Evolutionary conservation across 495 filamentous ascomycete genomes (phyloP), one percentile per base, ranked within the genome.

Genomic region (Trichoderma virens): DNA sequence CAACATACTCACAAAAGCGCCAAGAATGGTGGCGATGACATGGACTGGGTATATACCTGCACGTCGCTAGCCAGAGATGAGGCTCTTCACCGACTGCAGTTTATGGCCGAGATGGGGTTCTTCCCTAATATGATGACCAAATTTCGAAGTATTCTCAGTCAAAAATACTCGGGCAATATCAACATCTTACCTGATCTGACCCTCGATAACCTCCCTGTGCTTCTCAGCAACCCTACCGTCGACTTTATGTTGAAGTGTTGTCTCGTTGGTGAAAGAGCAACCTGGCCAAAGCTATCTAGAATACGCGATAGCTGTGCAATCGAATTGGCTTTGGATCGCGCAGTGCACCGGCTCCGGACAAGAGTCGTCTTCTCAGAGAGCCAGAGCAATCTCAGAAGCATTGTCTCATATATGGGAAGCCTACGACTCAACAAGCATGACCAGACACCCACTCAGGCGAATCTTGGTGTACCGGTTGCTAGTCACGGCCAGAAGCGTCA

Each of bases 101-200:
- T 91, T 25, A 76, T 95, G 35, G 84, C 90, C 2, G 93, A 97
- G 70, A 73, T 95, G 11, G 91, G 92, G 60, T 76, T 96, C 60
- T 91, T 95, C 67, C 90, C 90, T 27, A 96, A 86, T 62, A 78
- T 86, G 2, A 75, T 96, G 66, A 91, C 86, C 35, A 97, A 97
- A 70, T 77, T 85, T 7, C 83, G 86, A 32, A 91, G 89, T 0
- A 87, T 97, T 25, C 78, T 97, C 60, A 92, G 87, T 66, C 93
- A 97, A 69, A 91, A 88, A 66, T 97, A 97, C 68, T 90, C 88
- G 3, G 93, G 93, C n/a, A 92, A 97, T 73, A 96, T 97, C 72
- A 97, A 90, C 59, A 97, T 97, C 62, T 83, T 96, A 61, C 93
- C 93, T 0, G 85, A 90, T 63, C 88, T 96, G 60, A 80, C 83